Evolutionary conservation across 2,329 filamentous ascomycete species (phyloP).

Genomic region (Aspergillus bombycis): DNA sequence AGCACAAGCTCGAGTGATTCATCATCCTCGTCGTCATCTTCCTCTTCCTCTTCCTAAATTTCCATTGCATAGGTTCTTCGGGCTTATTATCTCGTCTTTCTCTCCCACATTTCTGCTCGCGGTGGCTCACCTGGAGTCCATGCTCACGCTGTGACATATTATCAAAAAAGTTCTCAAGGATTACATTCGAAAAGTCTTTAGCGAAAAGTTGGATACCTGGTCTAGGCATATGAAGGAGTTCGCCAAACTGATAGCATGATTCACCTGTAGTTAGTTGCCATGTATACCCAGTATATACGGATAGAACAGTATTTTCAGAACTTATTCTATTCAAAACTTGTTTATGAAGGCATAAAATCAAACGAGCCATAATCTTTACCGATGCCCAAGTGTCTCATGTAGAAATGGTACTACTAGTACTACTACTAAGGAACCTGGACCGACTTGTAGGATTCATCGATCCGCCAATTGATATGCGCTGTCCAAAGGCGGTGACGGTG

Average conservation of each 20-base stretch:
- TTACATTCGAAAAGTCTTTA: constrained; percentile 5
- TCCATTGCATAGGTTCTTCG: not conserved
- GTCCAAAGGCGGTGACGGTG: constrained; percentile 35
- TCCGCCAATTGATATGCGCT: not conserved
- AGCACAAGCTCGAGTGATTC: constrained; percentile 19
- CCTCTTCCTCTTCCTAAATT: not conserved
- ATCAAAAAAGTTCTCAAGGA: constrained; percentile 7
- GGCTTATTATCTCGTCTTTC: not conserved
- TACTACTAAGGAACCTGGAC: too few species aligned
- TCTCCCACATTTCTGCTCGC: not conserved
- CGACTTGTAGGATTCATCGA: not conserved
- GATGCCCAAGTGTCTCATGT: not conserved
- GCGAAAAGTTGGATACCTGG: constrained; percentile 21
- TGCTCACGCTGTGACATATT: not conserved
- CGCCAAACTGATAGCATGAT: not conserved
- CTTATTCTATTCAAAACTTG: not conserved
- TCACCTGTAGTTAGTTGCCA: not conserved
- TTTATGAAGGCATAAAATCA: not conserved
- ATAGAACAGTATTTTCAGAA: constrained; percentile 2
- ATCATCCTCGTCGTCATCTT: constrained; percentile 6
- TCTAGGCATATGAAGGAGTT: constrained; percentile 15
- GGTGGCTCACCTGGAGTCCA: not conserved
- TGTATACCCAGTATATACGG: constrained; percentile 2
- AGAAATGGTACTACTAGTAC: not conserved
- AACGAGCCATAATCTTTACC: not conserved